phyloP scores from a whole-genome alignment of 23 red algal species.

The Gracilaria domingensis region DNA sequence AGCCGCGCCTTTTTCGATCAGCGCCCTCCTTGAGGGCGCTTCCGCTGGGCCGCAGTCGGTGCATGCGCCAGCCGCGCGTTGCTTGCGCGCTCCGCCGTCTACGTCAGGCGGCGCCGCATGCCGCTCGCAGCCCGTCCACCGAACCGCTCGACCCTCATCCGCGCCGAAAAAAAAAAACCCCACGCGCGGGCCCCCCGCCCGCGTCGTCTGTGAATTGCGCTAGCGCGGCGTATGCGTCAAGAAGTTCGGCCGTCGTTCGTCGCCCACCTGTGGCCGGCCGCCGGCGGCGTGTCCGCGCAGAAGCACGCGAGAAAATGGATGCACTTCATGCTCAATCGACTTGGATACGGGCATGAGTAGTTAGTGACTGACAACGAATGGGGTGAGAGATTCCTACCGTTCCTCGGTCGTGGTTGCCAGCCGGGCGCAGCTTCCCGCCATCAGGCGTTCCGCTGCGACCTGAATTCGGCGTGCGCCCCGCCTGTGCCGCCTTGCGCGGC shows the following conservation, averaged over 20 bases:
- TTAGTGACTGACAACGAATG: conserved; percentile 72
- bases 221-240: conserved; percentile 15
- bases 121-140: background rate
- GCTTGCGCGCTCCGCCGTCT: background rate
- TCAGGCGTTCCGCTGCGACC: background rate
- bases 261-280: background rate
- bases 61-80: background rate
- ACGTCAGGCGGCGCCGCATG: background rate
- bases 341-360: conserved; percentile 67
- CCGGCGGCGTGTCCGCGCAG: background rate
- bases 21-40: background rate
- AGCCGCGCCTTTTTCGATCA: background rate
- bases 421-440: background rate
- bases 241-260: background rate
- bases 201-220: background rate
- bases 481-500: background rate
- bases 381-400: conserved; percentile 50
- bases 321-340: conserved; percentile 64
- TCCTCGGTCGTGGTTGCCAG: too few relatives aligned
- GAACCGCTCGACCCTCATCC: background rate
- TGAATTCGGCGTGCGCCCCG: conserved; percentile 43
- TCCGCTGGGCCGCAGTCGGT: background rate
- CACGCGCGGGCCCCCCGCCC: too few relatives aligned
- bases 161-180: too few relatives aligned
- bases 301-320: conserved; percentile 31